phyloP scores from a whole-genome alignment of 495 filamentous ascomycete species.

The Annulohypoxylon bovei region DNA sequence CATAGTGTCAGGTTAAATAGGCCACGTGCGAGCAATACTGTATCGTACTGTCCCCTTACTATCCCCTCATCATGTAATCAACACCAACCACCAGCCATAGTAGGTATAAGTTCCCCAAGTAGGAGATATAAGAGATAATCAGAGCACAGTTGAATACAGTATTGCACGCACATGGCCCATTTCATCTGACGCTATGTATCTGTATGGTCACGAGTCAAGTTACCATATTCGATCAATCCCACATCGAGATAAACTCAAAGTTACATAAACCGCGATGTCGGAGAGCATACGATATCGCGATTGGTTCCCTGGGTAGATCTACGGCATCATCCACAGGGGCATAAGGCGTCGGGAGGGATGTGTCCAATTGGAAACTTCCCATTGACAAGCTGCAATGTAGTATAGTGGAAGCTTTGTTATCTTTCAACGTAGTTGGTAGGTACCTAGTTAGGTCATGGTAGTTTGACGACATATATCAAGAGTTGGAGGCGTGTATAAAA shows the following conservation, averaged over 20 bases:
- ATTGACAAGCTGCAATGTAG: neutral
- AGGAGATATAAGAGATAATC: no score
- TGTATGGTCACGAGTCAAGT: slow-evolving; percentile 4
- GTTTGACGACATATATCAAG: neutral
- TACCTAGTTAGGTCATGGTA: neutral
- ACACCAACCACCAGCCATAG: no score
- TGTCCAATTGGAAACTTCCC: neutral
- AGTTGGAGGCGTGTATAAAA: neutral
- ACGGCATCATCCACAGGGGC: slow-evolving; percentile 3
- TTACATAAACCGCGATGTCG: slow-evolving; percentile 10
- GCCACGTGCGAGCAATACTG: no score
- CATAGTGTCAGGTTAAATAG: no score
- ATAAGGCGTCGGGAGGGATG: slow-evolving; percentile 1
- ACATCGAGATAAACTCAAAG: slow-evolving; percentile 1
- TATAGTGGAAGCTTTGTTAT: neutral
- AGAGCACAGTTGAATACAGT: no score
- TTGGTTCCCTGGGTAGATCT: slow-evolving; percentile 9
- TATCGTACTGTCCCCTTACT: no score
- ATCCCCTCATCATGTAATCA: no score
- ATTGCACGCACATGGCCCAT: no score
- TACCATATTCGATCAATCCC: slow-evolving; percentile 3
- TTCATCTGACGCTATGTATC: no score
- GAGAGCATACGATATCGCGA: neutral
- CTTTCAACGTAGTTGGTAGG: neutral
- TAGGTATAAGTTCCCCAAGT: no score